Base-by-base conservation (phyloP, 352 stramenopile species). In the Phytophthora hibernalis region DNA sequence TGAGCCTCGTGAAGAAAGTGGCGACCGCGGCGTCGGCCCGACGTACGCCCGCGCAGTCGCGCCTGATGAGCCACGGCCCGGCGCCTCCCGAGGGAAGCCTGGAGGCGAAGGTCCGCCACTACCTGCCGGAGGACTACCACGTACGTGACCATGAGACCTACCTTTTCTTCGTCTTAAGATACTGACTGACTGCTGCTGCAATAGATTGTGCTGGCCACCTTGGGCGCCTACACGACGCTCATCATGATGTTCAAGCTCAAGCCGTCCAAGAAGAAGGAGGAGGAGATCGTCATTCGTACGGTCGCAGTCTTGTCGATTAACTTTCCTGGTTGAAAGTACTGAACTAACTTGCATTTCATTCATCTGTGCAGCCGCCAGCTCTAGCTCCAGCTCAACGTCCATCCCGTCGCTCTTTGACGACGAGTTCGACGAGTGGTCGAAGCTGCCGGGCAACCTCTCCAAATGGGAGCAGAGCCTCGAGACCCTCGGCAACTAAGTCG, bases 401-500 rank as follows among this genome's bases (percentile, higher is more conserved):
- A 90, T 96, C 49, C 86, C 86, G 18, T 96, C 88, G 71, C 73
- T 96, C 44, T 87, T 93, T 56, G 85, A 92, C 55, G 88, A 96
- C 28, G 87, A 90, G 66, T 96, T 93, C 69, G 88, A 93, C 44
- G 78, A 86, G 75, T 96, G 88, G 88, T 93, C 86, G 35, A 88
- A 94, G 82, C 58, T 91, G 49, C 79, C 88, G 35, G 88, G 86
- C 72, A 96, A 96, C 76, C 62, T 93, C 24, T 84, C 87, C 64
- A 88, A 89, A 69, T 96, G 88, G 88, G 88, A 96, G 80, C 86
- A 93, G 80, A 95, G 85, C 72, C 80, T 96, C 42, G 85, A 96
- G 72, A 93, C 81, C 53, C 69, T 93, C 68, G 87, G 84, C 62
- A 88, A 90, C 70, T 95, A 92, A 90, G 51, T 53, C 33, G 47